A percentile compares a stretch with the other conserved stretches of the same genome.
These are phyloP conservation scores for Komagataella populi DNA, from an alignment of 805 yeast genomes.

Conservation along the genomic window DNA sequence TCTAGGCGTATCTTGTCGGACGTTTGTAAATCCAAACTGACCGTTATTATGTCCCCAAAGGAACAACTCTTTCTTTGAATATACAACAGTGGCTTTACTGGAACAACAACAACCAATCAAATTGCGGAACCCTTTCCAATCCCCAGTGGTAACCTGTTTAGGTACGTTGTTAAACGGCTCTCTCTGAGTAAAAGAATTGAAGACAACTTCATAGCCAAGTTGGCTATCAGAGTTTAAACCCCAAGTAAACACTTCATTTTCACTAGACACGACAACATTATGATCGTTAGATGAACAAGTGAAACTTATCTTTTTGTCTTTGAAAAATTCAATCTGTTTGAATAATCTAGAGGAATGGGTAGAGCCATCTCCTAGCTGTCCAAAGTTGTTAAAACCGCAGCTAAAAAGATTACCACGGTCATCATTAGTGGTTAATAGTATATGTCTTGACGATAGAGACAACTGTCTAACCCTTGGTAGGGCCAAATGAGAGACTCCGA, in stretches of 20 bases:
- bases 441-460: neutral
- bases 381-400: neutral
- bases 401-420: neutral
- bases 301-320: neutral
- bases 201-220: constrained; percentile 36
- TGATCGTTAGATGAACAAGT: neutral
- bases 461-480: neutral
- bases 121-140: constrained; percentile 20
- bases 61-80: constrained; percentile 30
- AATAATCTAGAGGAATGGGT: neutral
- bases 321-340: neutral
- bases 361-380: neutral
- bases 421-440: neutral
- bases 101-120: constrained; percentile 45
- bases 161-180: constrained; percentile 22
- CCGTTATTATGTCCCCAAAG: constrained; percentile 78
- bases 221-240: constrained; percentile 63
- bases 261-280: constrained; percentile 30
- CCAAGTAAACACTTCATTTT: constrained; percentile 63
- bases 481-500: neutral
- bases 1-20: constrained; percentile 23
- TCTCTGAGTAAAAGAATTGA: constrained; percentile 6
- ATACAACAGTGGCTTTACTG: constrained; percentile 55
- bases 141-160: constrained; percentile 24
- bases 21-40: constrained; percentile 55